Evolutionary conservation across 441 rosid genomes (phyloP).

Genomic region (Raphanus hybrid): DNA sequence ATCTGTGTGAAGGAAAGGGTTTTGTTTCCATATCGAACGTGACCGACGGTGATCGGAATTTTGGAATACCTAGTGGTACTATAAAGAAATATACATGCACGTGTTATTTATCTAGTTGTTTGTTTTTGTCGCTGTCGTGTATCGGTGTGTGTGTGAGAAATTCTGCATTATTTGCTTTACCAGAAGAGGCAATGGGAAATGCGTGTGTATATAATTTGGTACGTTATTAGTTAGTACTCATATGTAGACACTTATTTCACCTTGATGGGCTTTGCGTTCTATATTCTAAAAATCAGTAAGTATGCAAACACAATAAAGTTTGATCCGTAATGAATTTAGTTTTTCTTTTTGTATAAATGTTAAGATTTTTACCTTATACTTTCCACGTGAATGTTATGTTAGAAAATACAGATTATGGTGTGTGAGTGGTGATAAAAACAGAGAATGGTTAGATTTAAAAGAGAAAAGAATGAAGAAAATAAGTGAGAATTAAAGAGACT

Average conservation of each 20-base stretch:
- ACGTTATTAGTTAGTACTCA: neutral
- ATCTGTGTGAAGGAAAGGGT: neutral
- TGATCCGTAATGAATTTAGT: neutral
- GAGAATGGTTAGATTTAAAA: too few species aligned
- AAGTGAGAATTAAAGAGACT: too few species aligned
- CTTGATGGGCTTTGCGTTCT: too few species aligned
- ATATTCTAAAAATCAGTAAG: neutral
- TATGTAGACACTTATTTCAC: too few species aligned
- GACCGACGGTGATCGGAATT: constrained; percentile 30
- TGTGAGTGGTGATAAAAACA: too few species aligned
- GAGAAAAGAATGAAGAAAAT: too few species aligned
- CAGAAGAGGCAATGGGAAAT: constrained; percentile 31
- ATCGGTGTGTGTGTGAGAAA: neutral
- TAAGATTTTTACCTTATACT: neutral
- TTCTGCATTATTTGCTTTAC: neutral
- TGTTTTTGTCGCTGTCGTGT: constrained; percentile 14
- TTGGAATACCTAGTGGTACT: neutral
- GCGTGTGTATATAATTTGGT: constrained; percentile 31
- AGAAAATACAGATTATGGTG: too few species aligned
- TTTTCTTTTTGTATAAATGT: too few species aligned
- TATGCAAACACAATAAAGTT: neutral
- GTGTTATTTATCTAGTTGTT: constrained; percentile 23
- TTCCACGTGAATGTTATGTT: neutral
- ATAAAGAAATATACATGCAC: constrained; percentile 13
- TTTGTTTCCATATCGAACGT: constrained; percentile 34